phyloP scores from a whole-genome alignment of 2,329 filamentous ascomycete species.

The Sclerotinia minor region DNA sequence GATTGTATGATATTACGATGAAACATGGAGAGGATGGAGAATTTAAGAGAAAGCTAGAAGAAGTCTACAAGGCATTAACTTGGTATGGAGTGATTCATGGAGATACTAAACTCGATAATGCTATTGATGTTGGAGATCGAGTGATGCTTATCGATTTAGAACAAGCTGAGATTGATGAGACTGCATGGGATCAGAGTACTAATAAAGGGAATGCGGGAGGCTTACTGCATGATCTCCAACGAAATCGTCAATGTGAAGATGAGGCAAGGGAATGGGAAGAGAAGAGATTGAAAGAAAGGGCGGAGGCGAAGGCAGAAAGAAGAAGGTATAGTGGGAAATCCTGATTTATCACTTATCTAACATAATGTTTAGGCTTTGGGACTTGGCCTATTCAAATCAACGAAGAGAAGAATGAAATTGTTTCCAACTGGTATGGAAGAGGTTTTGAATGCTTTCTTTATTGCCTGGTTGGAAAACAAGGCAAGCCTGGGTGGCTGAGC shows the following conservation, averaged over 20 bases:
- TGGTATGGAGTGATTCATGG: no score
- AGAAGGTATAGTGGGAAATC: not conserved
- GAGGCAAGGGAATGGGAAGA: not conserved
- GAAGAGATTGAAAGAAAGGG: not conserved
- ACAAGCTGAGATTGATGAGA: no score
- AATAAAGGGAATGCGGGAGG: not conserved
- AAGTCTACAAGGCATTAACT: no score
- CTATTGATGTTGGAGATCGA: no score
- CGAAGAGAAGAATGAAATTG: not conserved
- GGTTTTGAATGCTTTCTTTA: not conserved
- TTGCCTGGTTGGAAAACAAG: not conserved
- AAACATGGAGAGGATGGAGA: no score
- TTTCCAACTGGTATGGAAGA: not conserved
- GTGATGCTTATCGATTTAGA: no score
- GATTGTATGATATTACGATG: no score
- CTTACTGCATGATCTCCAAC: not conserved
- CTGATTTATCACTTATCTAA: not conserved
- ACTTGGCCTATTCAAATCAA: not conserved
- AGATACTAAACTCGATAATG: no score
- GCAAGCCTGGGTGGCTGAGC: no score
- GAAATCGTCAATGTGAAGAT: not conserved
- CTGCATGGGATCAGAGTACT: not conserved
- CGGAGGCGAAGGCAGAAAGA: not conserved
- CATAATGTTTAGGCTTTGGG: not conserved
- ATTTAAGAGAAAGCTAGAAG: no score